A percentile compares a stretch with the other conserved stretches of the same genome.
Evolutionary conservation across 805 yeast genomes (phyloP).

Genomic region (Lachancea waltii): DNA sequence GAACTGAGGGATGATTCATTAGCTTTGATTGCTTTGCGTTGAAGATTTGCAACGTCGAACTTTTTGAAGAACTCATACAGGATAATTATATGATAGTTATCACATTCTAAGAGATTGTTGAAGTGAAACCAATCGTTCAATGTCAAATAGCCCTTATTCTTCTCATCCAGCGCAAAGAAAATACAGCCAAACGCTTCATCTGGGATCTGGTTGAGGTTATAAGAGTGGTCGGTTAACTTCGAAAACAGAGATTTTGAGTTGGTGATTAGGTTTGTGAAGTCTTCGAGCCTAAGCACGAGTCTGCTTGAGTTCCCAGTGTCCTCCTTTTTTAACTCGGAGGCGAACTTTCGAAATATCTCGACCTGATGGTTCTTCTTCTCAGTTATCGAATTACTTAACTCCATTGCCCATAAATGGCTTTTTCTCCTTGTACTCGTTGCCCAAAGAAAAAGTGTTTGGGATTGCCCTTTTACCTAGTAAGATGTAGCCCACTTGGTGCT

Average conservation of each 20-base stretch:
- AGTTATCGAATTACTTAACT: constrained; percentile 33
- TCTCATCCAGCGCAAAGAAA: constrained; percentile 73
- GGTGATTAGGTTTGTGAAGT: constrained; percentile 34
- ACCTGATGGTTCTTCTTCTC: constrained; percentile 36
- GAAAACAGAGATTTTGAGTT: constrained; percentile 27
- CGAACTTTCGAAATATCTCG: constrained; percentile 40
- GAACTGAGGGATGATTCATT: constrained; percentile 1
- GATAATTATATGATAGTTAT: constrained; percentile 43
- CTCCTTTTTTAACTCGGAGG: constrained; percentile 32
- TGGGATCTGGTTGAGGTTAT: constrained; percentile 46
- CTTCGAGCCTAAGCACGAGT: constrained; percentile 32
- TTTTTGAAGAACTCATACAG: constrained; percentile 49
- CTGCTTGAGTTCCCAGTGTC: constrained; percentile 18
- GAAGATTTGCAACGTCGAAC: constrained; percentile 34
- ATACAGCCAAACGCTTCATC: constrained; percentile 62
- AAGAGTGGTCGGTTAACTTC: constrained; percentile 33
- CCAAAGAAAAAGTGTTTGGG: background rate
- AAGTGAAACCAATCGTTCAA: constrained; percentile 70
- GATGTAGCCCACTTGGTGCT: background rate
- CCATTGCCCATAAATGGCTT: constrained; percentile 24
- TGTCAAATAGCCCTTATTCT: constrained; percentile 59
- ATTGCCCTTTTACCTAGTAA: background rate
- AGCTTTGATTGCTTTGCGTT: constrained; percentile 7
- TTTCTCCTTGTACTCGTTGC: background rate
- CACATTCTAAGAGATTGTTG: constrained; percentile 46